Conservation (phyloP, 176 grass and related monocot species). For the Phyllostachys edulis region DNA sequence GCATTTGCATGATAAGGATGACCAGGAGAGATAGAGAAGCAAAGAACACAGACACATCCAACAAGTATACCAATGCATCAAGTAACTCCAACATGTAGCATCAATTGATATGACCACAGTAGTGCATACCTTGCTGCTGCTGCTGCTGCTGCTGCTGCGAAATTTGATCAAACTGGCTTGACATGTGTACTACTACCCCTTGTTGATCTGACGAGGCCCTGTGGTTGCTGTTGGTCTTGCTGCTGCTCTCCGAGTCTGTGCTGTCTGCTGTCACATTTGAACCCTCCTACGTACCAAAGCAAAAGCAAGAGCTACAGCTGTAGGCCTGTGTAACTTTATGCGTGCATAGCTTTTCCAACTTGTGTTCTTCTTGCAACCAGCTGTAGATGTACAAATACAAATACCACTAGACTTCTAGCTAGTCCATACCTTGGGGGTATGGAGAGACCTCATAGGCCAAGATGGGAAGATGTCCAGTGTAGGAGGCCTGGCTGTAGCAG, state of each 20-base stretch:
- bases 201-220: conserved; percentile 42
- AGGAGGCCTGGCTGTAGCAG: conserved; percentile 48
- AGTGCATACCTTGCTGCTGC: conserved; percentile 40
- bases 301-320: background rate
- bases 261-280: conserved; percentile 48
- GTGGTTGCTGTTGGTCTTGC: conserved; percentile 42
- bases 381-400: background rate
- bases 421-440: conserved; percentile 65
- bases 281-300: conserved; percentile 17
- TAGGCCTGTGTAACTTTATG: background rate
- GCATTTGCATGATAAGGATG: conserved; percentile 20
- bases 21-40: conserved; percentile 5
- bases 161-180: conserved; percentile 34
- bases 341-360: background rate
- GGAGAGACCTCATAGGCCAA: conserved; percentile 74
- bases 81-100: background rate
- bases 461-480: conserved; percentile 95
- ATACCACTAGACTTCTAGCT: background rate
- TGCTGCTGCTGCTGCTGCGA: conserved; percentile 24
- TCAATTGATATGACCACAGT: background rate
- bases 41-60: conserved; percentile 2
- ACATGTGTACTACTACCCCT: conserved; percentile 15
- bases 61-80: conserved; percentile 4
- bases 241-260: conserved; percentile 54
- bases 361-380: background rate